phyloP scores from a whole-genome alignment of 78 protist species.

The Dictyostelium capitatum region DNA sequence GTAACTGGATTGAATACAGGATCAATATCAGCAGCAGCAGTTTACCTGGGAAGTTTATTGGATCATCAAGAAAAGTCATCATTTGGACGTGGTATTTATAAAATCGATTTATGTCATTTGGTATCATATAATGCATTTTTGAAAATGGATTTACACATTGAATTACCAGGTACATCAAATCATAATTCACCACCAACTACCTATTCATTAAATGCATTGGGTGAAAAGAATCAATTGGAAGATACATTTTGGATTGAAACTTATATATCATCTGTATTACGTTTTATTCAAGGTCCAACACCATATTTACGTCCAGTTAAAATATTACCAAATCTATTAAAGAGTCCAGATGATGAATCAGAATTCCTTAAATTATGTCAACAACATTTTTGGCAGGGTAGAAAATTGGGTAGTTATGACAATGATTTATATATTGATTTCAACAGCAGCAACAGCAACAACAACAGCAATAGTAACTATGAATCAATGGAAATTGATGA shows the following conservation, averaged over 20 bases:
- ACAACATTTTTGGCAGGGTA: slow-evolving; percentile 69
- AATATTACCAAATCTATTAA: not conserved
- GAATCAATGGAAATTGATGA: slow-evolving; percentile 61
- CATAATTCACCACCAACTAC: slow-evolving; percentile 17
- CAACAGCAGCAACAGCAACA: not conserved
- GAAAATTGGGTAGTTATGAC: slow-evolving; percentile 64
- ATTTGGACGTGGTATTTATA: slow-evolving; percentile 64
- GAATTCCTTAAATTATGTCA: slow-evolving; percentile 38
- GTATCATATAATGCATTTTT: slow-evolving; percentile 36
- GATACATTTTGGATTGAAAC: slow-evolving; percentile 68
- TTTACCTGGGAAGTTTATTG: slow-evolving; percentile 40
- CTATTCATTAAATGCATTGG: slow-evolving; percentile 25
- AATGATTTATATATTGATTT: slow-evolving; percentile 15
- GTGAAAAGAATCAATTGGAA: slow-evolving; percentile 51
- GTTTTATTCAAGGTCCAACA: slow-evolving; percentile 38
- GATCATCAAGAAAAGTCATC: slow-evolving; percentile 72
- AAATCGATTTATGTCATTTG: slow-evolving; percentile 51
- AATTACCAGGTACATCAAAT: slow-evolving; percentile 26
- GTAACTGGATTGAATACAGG: slow-evolving; percentile 28
- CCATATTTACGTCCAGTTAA: slow-evolving; percentile 52
- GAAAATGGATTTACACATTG: slow-evolving; percentile 73
- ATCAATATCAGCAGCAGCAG: slow-evolving; percentile 60
- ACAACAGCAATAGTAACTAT: not conserved
- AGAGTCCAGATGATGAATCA: slow-evolving; percentile 14
- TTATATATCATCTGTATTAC: slow-evolving; percentile 31